A percentile compares a stretch with the other conserved stretches of the same genome.
phyloP scores from a whole-genome alignment of 179 eudicot genomes.

The Beta corolliflora region DNA sequence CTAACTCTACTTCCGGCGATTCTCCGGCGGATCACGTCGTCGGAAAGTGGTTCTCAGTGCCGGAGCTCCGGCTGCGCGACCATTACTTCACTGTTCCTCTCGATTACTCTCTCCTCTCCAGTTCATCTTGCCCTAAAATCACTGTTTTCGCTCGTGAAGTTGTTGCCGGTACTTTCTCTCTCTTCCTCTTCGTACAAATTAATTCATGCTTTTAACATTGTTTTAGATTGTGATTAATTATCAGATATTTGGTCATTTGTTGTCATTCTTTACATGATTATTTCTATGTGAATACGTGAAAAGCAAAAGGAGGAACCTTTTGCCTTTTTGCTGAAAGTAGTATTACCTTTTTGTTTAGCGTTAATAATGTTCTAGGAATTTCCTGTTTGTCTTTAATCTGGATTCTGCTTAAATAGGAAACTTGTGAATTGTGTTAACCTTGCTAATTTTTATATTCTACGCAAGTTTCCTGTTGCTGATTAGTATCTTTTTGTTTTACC shows the following conservation, averaged over 20 bases:
- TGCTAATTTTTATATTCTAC: too few species aligned
- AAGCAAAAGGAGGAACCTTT: neutral
- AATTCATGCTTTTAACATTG: neutral
- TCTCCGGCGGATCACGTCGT: slow-evolving; percentile 39
- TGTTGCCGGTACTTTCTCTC: slow-evolving; percentile 53
- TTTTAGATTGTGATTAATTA: neutral
- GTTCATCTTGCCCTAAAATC: slow-evolving; percentile 49
- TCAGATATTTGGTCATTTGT: neutral
- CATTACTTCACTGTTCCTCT: slow-evolving; percentile 88
- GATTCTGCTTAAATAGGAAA: too few species aligned
- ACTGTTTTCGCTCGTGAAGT: slow-evolving; percentile 89
- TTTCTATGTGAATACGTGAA: neutral
- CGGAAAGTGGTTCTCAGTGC: slow-evolving; percentile 82
- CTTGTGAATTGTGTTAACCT: too few species aligned
- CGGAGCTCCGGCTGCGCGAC: slow-evolving; percentile 88
- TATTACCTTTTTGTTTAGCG: too few species aligned
- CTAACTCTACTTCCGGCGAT: neutral
- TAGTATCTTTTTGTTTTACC: neutral
- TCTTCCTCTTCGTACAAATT: neutral
- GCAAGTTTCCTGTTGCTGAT: too few species aligned
- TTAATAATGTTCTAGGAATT: too few species aligned
- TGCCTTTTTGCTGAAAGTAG: neutral
- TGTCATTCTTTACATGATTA: neutral
- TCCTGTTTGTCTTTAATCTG: too few species aligned
- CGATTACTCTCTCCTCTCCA: slow-evolving; percentile 53